phyloP scores from a whole-genome alignment of 768 basidiomycete genomes.

The Rossbeevera mucosa region DNA sequence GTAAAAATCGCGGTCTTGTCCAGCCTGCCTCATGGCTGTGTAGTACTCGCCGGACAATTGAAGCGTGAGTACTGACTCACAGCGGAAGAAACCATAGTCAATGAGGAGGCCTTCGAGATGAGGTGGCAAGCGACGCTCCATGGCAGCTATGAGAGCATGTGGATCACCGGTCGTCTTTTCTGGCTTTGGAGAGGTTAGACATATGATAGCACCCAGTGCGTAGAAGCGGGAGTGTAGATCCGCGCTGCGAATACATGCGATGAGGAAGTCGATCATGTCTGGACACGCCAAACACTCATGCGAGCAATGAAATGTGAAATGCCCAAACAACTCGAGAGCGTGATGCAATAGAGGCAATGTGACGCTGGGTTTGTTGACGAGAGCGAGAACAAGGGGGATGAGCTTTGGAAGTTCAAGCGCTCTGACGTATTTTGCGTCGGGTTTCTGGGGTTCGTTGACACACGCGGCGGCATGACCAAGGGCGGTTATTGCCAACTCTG shows the following conservation, averaged over 20 bases:
- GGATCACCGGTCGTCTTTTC: slow-evolving; percentile 46
- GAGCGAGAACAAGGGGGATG: slow-evolving; percentile 40
- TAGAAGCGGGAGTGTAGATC: no score
- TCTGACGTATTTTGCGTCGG: slow-evolving; percentile 27
- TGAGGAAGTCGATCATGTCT: no score
- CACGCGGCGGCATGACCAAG: slow-evolving; percentile 47
- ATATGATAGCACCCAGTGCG: slow-evolving; percentile 48
- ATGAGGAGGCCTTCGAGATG: slow-evolving; percentile 43
- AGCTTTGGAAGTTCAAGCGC: slow-evolving; percentile 40
- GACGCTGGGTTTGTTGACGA: slow-evolving; percentile 39
- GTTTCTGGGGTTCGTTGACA: slow-evolving; percentile 33
- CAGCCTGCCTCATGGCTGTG: slow-evolving; percentile 47
- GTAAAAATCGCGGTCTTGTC: slow-evolving; percentile 45
- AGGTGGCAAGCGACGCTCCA: slow-evolving; percentile 41
- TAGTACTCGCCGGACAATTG: slow-evolving; percentile 40
- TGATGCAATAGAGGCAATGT: slow-evolving; percentile 45
- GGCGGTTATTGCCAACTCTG: slow-evolving; percentile 45
- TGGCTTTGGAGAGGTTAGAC: slow-evolving; percentile 37
- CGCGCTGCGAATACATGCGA: no score
- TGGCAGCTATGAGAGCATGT: slow-evolving; percentile 38
- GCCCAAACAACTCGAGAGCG: slow-evolving; percentile 43
- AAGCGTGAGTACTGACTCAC: slow-evolving; percentile 44
- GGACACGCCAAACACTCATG: slow-evolving; percentile 42
- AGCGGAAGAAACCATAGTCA: slow-evolving; percentile 42
- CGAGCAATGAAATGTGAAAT: slow-evolving; percentile 38